Base-by-base conservation (phyloP, 768 basidiomycete species). In the Arthromyces matolae region DNA sequence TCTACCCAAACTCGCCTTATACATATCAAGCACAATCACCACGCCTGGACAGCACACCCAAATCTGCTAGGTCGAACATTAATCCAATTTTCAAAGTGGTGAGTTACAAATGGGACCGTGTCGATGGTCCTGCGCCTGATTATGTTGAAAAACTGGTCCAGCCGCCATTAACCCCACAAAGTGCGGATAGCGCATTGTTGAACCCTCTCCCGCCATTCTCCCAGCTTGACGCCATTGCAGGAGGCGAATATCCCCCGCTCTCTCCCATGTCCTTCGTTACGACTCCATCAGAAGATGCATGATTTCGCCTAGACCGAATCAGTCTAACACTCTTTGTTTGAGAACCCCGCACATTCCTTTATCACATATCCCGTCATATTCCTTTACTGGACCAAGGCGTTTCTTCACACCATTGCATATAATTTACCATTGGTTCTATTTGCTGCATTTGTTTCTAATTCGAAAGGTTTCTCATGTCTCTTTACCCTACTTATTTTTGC, bases 31-130 rank as follows among this genome's bases (percentile, higher is more conserved):
- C 77, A 38, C 77, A 80, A 58, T 80, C 84, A 14, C 77, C 84
- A 42, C 81, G 79, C 55, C 77, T 84, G 28, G 75, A 75, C 38
- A 67, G 76, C 44, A 79, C 78, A 13, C 75, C 86, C 29, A 84
- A 83, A 61, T 79, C 83, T 37, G 75, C 83, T 20, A 82, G 83
- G 62, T 80, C 83, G 41, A 77, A 75, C 27, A 87, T 90, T 60
- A 89, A 92, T 65, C 87, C 89, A 23, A 90, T 91, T 63, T 92
- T 92, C 75, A 85, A 88, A 79, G 89, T 92, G 73, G 89, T 91
- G 70, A 74, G 89, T 81, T 67, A 70, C 52, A 60, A 66, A 60
- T 69, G 63, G 65, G 67, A 68, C 62, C 57, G 60, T 70, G 48
- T 54, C 57, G 60, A 65, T 63, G 64, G 62, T 61, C 56, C 67